These are phyloP conservation scores for Suillus occidentalis DNA, from an alignment of 768 basidiomycete species.

Conservation along the genomic window DNA sequence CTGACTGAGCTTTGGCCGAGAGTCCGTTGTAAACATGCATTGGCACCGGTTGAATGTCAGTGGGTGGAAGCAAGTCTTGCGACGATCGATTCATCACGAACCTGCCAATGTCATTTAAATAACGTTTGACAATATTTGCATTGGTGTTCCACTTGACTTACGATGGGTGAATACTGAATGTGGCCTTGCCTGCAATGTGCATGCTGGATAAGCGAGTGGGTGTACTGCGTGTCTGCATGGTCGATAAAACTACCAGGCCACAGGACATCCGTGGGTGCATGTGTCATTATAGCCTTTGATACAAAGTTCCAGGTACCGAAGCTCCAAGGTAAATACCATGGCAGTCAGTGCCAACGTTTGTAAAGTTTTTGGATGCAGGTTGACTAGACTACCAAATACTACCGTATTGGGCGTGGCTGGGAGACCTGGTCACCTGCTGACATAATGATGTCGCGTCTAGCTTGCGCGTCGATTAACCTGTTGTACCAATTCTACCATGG, in stretches of 20 bases:
- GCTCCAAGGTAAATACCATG: too few species aligned
- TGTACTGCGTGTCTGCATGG: not conserved
- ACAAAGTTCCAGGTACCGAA: not conserved
- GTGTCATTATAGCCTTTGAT: not conserved
- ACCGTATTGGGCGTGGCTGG: too few species aligned
- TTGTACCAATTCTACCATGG: conserved; percentile 46
- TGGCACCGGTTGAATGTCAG: not conserved
- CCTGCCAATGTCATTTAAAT: not conserved
- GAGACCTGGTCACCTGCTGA: conserved; percentile 5
- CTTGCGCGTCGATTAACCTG: conserved; percentile 20
- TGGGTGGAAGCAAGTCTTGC: not conserved
- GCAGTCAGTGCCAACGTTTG: not conserved
- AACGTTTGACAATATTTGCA: too few species aligned
- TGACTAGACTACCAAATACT: too few species aligned
- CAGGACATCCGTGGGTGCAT: not conserved
- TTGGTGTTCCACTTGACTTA: not conserved
- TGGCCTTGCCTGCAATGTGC: too few species aligned
- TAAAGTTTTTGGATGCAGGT: too few species aligned
- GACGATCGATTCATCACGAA: not conserved
- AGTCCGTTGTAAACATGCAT: not conserved
- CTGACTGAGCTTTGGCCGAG: not conserved
- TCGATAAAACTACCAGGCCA: not conserved
- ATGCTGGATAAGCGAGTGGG: not conserved
- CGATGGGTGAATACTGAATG: not conserved
- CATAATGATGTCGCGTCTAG: conserved; percentile 14